Percentiles rank a stretch among this genome's conserved stretches.
Conservation (phyloP, 306 rosid genomes). For the Abrus precatorius region DNA sequence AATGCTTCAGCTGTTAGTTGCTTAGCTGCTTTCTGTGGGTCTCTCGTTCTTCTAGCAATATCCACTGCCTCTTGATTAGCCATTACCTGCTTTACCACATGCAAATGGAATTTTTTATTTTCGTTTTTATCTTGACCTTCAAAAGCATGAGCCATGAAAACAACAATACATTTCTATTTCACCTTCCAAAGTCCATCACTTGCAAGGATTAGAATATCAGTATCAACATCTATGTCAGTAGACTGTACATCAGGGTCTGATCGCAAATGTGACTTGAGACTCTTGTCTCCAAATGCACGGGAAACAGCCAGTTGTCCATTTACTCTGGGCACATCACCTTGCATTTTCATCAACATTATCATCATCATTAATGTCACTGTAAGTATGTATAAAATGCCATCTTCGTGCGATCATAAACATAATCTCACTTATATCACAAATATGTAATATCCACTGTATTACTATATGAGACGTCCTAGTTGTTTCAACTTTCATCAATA, state of each 20-base stretch:
- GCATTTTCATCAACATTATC: background rate
- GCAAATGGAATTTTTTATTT: conserved; percentile 1
- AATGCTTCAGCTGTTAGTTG: conserved; percentile 80
- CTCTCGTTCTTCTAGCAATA: conserved; percentile 71
- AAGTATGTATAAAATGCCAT: conserved; percentile 8
- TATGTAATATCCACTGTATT: conserved; percentile 12
- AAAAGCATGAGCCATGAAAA: conserved; percentile 27
- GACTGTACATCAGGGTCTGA: conserved; percentile 78
- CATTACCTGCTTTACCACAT: conserved; percentile 74
- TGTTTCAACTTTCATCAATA: conserved; percentile 10
- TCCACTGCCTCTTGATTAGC: conserved; percentile 91
- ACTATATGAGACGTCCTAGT: background rate
- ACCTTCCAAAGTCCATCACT: conserved; percentile 99
- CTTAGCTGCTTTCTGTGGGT: conserved; percentile 86
- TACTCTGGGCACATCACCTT: conserved; percentile 95
- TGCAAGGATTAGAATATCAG: conserved; percentile 78
- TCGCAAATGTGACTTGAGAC: conserved; percentile 88
- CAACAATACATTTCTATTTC: conserved; percentile 25
- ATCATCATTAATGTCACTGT: conserved; percentile 42
- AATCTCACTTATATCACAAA: conserved; percentile 8
- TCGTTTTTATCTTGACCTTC: background rate
- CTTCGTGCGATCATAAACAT: background rate
- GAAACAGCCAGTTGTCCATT: conserved; percentile 96
- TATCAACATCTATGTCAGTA: conserved; percentile 52
- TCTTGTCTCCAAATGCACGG: conserved; percentile 96